These are phyloP conservation scores for Xylaria sp. DNA, from an alignment of 2,329 filamentous ascomycete genomes.

Conservation along the genomic window DNA sequence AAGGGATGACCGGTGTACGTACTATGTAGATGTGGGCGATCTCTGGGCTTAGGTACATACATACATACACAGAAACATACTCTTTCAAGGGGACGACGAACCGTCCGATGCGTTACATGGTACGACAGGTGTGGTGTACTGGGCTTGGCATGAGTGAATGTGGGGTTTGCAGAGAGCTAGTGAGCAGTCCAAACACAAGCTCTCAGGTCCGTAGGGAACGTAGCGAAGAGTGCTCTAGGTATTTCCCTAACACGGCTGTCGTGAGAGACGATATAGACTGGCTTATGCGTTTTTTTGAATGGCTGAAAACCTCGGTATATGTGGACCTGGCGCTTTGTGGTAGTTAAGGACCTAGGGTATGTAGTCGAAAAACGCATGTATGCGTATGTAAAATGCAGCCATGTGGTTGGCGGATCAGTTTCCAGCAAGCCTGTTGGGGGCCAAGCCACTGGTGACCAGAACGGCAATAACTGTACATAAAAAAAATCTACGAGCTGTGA, in stretches of 20 bases:
- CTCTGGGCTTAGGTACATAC: not conserved
- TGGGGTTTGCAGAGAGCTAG: not conserved
- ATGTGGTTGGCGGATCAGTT: not conserved
- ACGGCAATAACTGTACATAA: not conserved
- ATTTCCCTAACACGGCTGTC: no score
- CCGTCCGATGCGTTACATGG: not conserved
- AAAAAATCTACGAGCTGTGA: not conserved
- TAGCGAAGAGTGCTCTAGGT: no score
- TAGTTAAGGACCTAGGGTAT: no score
- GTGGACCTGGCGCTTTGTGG: no score
- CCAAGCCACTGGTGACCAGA: not conserved
- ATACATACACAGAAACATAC: no score
- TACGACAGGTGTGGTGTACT: not conserved
- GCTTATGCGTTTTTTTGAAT: no score
- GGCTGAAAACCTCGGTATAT: no score
- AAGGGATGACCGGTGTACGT: not conserved
- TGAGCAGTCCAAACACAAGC: not conserved
- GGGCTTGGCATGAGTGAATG: not conserved
- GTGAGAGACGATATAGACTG: no score
- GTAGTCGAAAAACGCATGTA: not conserved
- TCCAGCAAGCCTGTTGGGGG: not conserved
- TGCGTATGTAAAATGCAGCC: not conserved
- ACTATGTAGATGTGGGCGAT: not conserved
- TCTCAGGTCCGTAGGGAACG: not conserved
- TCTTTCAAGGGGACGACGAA: not conserved